These are phyloP conservation scores for Betula pendula DNA, from an alignment of 306 rosid genomes.

Conservation along the genomic window DNA sequence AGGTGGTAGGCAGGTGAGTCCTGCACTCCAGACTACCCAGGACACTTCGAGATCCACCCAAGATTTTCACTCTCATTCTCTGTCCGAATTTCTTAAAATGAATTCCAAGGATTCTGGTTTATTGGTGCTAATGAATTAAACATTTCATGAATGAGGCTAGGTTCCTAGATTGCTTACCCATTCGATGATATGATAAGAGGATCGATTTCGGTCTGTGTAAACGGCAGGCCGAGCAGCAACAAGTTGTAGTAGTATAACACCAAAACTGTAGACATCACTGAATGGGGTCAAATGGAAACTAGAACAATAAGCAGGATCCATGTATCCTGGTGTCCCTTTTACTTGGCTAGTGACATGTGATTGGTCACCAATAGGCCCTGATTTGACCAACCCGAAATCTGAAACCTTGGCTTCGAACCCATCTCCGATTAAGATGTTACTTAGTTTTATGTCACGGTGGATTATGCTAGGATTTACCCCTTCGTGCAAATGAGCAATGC, in stretches of 20 bases:
- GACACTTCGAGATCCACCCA: too few relatives aligned
- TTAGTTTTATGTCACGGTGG: constrained; percentile 79
- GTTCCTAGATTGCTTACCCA: constrained; percentile 52
- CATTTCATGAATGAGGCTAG: background rate
- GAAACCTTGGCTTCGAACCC: constrained; percentile 76
- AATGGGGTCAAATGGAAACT: constrained; percentile 74
- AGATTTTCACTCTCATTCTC: too few relatives aligned
- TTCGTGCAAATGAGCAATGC: constrained; percentile 77
- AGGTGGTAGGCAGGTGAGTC: too few relatives aligned
- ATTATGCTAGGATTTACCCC: constrained; percentile 67
- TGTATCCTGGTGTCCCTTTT: constrained; percentile 89
- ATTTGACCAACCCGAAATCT: constrained; percentile 77
- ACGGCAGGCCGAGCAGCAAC: constrained; percentile 67
- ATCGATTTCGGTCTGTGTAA: constrained; percentile 28
- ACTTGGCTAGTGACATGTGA: constrained; percentile 91
- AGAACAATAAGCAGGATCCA: constrained; percentile 80
- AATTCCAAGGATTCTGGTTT: too few relatives aligned
- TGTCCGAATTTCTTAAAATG: too few relatives aligned
- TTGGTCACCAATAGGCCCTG: constrained; percentile 70
- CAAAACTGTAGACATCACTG: constrained; percentile 83
- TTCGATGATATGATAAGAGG: constrained; percentile 52
- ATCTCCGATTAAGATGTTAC: constrained; percentile 81
- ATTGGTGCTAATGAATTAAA: too few relatives aligned
- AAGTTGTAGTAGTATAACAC: constrained; percentile 79
- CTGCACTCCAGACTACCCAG: too few relatives aligned